Base-by-base conservation (phyloP, 208 protist species). In the Acanthamoeba sp. region DNA sequence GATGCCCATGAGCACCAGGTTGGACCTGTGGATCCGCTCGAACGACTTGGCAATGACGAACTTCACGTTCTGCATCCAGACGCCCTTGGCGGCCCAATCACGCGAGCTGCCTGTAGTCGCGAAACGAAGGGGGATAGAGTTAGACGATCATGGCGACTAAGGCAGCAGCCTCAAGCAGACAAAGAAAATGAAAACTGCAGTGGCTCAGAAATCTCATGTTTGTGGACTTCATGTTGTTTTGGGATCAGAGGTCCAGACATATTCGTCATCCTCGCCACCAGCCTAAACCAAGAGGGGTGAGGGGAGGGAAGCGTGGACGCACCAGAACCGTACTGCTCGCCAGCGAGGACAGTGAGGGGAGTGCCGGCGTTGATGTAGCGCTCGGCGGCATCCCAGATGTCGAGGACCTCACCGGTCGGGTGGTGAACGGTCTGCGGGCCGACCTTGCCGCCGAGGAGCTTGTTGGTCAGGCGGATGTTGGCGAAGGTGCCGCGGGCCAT, bases 61-160 rank as follows among this genome's bases (percentile, higher is more conserved):
- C 94, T 99, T 98, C 66, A 99, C 97, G 62, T 98, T 98, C 96
- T 99, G 98, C 95, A 99, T 93, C 59, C 84, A 95, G 22, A 94
- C 94, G 5, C 98, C 98, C 97, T 99, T 99, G 32, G 98, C 98
- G 2, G 99, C 99, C 99, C 99, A 99, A 95, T 99, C 99, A 91
- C 99, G 98, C 18, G 98, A 99, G 52, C 97, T 84, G 90, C 90
- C 88, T 90, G 82, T 42, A 90, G 57, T 1, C 40, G 12, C 42
- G 29, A n/a, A 78, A 6, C 16, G 24, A 3, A 64, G 57, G 22
- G 16, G 16, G 22, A 16, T 24, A 5, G 57, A 32, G 57, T 64
- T 4, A 29, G 57, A 4, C 16, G 9, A 20, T 22, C 7, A 20
- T 3, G 2, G 57, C 16, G 22, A 78, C 66, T 29, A 32, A 78